phyloP scores from a whole-genome alignment of 129 eudicot genomes.

The Centaurea solstitialis region DNA sequence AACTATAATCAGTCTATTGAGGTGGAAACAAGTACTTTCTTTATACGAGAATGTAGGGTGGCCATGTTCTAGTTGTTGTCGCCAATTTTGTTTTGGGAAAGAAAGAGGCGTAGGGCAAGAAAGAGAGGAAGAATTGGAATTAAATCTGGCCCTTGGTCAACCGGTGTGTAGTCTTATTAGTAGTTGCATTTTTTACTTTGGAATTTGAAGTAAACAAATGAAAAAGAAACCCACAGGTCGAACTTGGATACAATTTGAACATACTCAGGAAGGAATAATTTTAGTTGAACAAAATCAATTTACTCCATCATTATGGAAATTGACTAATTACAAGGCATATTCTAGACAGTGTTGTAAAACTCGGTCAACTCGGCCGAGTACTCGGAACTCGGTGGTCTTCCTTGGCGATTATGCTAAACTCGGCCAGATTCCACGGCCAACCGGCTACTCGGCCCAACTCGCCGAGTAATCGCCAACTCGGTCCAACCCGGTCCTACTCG shows the following conservation, averaged over 20 bases:
- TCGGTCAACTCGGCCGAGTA: too few species aligned
- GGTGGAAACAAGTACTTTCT: background rate
- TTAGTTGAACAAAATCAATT: background rate
- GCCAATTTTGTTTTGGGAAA: background rate
- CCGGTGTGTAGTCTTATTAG: background rate
- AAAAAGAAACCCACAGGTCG: background rate
- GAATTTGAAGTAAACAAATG: background rate
- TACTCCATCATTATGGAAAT: background rate
- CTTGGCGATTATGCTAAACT: too few species aligned
- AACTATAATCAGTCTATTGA: background rate
- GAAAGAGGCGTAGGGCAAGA: background rate
- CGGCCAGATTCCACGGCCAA: too few species aligned
- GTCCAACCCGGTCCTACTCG: too few species aligned
- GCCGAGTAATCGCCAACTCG: too few species aligned
- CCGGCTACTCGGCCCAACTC: too few species aligned
- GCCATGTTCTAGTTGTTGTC: background rate
- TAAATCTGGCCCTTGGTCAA: background rate
- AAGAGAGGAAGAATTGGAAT: background rate
- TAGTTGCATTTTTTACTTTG: background rate
- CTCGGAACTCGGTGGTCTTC: too few species aligned
- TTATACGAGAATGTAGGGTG: background rate
- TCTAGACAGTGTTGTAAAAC: too few species aligned
- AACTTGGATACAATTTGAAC: conserved; percentile 9
- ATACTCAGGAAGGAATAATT: background rate
- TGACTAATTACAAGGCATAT: background rate